phyloP scores from a whole-genome alignment of 2,329 filamentous ascomycete genomes.

The Blastomyces parvus region DNA sequence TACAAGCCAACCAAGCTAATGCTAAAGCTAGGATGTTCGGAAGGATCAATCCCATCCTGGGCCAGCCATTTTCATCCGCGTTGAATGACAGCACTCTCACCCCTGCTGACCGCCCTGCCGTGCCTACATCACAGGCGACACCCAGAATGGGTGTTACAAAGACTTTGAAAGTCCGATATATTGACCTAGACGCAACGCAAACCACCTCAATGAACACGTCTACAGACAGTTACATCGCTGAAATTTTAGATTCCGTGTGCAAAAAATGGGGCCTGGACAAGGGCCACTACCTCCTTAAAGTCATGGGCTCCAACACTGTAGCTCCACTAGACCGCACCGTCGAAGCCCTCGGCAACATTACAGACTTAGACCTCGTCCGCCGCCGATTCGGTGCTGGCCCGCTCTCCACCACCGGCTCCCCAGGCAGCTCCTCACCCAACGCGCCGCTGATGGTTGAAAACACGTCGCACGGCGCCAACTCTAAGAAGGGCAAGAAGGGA shows the following conservation, averaged over 20 bases:
- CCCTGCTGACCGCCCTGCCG: conserved; percentile 38
- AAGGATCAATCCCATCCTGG: conserved; percentile 35
- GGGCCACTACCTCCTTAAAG: conserved; percentile 53
- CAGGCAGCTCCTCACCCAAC: conserved; percentile 54
- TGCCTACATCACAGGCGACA: conserved; percentile 38
- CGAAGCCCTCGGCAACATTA: conserved; percentile 51
- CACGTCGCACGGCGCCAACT: conserved; percentile 20
- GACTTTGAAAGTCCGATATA: conserved; percentile 51
- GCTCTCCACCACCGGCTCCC: conserved; percentile 47
- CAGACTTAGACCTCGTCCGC: conserved; percentile 53
- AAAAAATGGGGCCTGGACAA: conserved; percentile 56
- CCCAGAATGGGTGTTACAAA: conserved; percentile 50
- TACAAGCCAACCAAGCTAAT: conserved; percentile 17
- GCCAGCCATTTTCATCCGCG: conserved; percentile 39
- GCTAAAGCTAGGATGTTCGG: conserved; percentile 20
- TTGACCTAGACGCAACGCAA: conserved; percentile 48
- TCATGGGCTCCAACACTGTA: conserved; percentile 53
- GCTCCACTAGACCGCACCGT: conserved; percentile 56
- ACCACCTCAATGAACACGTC: conserved; percentile 49
- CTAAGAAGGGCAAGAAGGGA: conserved; percentile 38
- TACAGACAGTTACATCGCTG: conserved; percentile 58
- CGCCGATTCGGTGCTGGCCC: conserved; percentile 54
- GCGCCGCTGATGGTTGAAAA: conserved; percentile 50
- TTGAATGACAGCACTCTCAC: conserved; percentile 38
- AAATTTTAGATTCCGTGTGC: conserved; percentile 55